phyloP scores from a whole-genome alignment of 73 alveolate genomes.

The Paraurostyla sp. region DNA sequence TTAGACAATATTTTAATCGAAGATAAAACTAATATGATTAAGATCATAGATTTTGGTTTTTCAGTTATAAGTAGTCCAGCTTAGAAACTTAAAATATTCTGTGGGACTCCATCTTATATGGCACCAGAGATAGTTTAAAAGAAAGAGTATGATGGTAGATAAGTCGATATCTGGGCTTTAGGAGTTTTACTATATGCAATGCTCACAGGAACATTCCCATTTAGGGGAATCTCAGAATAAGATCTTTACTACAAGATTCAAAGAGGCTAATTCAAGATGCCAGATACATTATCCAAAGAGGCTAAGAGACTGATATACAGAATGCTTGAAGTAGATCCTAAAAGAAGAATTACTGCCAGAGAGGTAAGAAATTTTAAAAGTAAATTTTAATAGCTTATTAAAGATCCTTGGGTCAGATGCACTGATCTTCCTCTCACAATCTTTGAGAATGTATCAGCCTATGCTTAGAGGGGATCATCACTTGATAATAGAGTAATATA shows the following conservation, averaged over 20 bases:
- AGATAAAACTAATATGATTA: slow-evolving; percentile 50
- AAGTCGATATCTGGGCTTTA: slow-evolving; percentile 60
- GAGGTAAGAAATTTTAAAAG: background rate
- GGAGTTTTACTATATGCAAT: slow-evolving; percentile 52
- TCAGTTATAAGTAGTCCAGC: slow-evolving; percentile 13
- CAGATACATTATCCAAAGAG: slow-evolving; percentile 70
- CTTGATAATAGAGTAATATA: slow-evolving; percentile 7
- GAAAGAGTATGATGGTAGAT: slow-evolving; percentile 52
- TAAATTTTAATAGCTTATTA: background rate
- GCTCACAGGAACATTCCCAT: slow-evolving; percentile 66
- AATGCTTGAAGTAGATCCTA: slow-evolving; percentile 75
- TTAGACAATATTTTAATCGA: slow-evolving; percentile 64
- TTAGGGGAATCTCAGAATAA: slow-evolving; percentile 54
- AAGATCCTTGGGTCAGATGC: slow-evolving; percentile 50
- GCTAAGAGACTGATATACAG: slow-evolving; percentile 45
- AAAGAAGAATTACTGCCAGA: slow-evolving; percentile 78
- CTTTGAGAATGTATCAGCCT: background rate
- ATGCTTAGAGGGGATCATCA: background rate
- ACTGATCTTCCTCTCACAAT: slow-evolving; percentile 21
- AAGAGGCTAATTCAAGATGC: slow-evolving; percentile 68
- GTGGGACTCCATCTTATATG: slow-evolving; percentile 71
- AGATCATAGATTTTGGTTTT: slow-evolving; percentile 61
- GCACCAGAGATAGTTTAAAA: slow-evolving; percentile 57
- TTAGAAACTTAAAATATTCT: slow-evolving; percentile 50
- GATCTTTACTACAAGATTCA: slow-evolving; percentile 77